Evolutionary conservation across 129 eudicot species (phyloP).

Genomic region (Rutidosis leptorrhynchoides): DNA sequence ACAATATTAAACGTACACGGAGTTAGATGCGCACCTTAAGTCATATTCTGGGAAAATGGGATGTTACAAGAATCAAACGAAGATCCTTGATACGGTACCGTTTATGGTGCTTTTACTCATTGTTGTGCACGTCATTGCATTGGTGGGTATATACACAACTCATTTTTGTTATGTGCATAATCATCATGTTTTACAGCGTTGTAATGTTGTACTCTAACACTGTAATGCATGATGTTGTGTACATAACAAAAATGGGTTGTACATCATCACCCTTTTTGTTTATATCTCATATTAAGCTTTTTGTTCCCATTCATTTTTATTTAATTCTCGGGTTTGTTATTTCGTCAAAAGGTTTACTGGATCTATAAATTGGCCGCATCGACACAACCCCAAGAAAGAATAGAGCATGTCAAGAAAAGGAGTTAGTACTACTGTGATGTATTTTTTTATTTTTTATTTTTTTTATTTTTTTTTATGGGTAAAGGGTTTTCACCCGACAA

Average conservation of each 20-base stretch:
- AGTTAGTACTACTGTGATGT: slow-evolving; percentile 8
- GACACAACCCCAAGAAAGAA: slow-evolving; percentile 18
- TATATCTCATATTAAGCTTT: not conserved
- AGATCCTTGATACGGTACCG: slow-evolving; percentile 28
- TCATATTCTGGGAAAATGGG: no score
- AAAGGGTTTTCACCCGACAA: no score
- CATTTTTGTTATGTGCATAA: no score
- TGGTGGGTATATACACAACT: no score
- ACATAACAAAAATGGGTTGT: no score
- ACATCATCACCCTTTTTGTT: not conserved
- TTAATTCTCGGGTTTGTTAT: not conserved
- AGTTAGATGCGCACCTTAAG: no score
- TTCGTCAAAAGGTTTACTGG: slow-evolving; percentile 25
- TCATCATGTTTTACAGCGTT: no score
- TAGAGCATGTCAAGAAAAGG: slow-evolving; percentile 27
- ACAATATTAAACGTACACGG: no score
- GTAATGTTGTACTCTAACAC: no score
- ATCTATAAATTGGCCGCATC: slow-evolving; percentile 34
- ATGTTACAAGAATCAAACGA: slow-evolving; percentile 19
- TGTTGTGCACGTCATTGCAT: slow-evolving; percentile 28
- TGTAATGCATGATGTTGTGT: no score
- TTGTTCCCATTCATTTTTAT: not conserved
- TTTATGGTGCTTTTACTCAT: slow-evolving; percentile 30
- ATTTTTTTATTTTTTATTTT: no score
- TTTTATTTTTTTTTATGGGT: no score